Base-by-base conservation (phyloP, 768 basidiomycete genomes). In the Mycena rosella region DNA sequence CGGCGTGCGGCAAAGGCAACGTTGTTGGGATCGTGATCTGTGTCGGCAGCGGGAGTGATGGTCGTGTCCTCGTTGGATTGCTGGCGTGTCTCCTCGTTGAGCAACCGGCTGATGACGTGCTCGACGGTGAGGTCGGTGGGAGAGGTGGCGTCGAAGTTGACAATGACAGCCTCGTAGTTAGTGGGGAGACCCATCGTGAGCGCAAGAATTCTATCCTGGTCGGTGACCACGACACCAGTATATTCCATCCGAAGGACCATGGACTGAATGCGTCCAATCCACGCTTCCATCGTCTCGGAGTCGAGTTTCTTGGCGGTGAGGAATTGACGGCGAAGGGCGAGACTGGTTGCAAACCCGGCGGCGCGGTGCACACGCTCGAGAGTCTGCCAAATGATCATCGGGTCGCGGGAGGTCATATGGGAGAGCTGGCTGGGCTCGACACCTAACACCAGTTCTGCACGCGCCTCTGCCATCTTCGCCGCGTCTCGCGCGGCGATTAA, bases 11-110 rank as follows among this genome's bases (percentile, higher is more conserved):
- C 55, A 29, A 57, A 38, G 11, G 27, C 52, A 53, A 27, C 52
- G 15, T 53, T n/a, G 75, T 59, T 71, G 77, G 59, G 32, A 53
- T 27, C 22, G 27, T 27, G 48, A 49, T 42, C 48, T 13, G 48
- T 10, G 20, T 24, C 24, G 27, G 24, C 48, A 49, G 48, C 24
- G 48, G 48, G 13, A 27, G 48, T 11, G 20, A 27, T 27, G 48
- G 20, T 13, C 4, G 5, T 32, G 30, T 30, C 29, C 17, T 15
- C 13, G 52, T 53, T 42, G 15, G 42, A 42, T 42, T 42, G 32
- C 32, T 30, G 27, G 27, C 52, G 52, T 29, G 52, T 29, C 52
- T 63, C 61, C 51, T 63, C 61, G 34, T 63, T 63, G 22, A 63
- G 49, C 26, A 63, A 29, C n/a, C 61, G 34, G 42, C 48, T 27